These are phyloP conservation scores for Quercus bicolor DNA, from an alignment of 306 rosid genomes.

Conservation along the genomic window DNA sequence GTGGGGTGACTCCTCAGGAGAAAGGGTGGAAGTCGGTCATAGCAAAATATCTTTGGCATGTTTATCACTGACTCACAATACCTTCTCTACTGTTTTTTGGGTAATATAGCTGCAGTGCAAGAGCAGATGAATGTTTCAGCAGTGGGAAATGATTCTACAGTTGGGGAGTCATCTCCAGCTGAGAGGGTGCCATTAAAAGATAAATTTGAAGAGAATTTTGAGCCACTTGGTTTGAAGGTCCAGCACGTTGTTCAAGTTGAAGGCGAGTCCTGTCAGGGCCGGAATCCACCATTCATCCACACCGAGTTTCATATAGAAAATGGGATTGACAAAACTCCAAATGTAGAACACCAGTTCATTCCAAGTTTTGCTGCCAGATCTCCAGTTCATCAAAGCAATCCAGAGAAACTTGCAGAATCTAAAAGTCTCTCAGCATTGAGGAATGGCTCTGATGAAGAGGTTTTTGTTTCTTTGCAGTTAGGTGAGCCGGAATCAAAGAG, in stretches of 20 bases:
- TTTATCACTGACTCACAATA: constrained; percentile 16
- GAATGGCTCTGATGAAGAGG: constrained; percentile 62
- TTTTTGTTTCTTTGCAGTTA: constrained; percentile 63
- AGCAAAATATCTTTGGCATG: not conserved
- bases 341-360: constrained; percentile 74
- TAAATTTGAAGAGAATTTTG: constrained; percentile 51
- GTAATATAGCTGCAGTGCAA: constrained; percentile 51
- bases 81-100: constrained; percentile 7
- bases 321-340: constrained; percentile 45
- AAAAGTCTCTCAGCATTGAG: constrained; percentile 50
- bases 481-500: constrained; percentile 82
- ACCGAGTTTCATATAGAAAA: constrained; percentile 48
- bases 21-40: not conserved
- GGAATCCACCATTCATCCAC: constrained; percentile 34
- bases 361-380: constrained; percentile 48
- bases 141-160: constrained; percentile 70
- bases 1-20: not conserved
- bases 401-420: constrained; percentile 36
- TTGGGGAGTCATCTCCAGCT: constrained; percentile 77
- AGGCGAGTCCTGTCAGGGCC: constrained; percentile 42
- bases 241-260: constrained; percentile 48
- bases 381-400: constrained; percentile 44
- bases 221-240: constrained; percentile 50
- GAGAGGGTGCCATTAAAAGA: constrained; percentile 42
- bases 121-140: constrained; percentile 61